A percentile compares a stretch with the other conserved stretches of the same genome.
These are phyloP conservation scores for Ambispora gerdemannii DNA, from an alignment of 192 early-diverging fungal species.

Conservation along the genomic window DNA sequence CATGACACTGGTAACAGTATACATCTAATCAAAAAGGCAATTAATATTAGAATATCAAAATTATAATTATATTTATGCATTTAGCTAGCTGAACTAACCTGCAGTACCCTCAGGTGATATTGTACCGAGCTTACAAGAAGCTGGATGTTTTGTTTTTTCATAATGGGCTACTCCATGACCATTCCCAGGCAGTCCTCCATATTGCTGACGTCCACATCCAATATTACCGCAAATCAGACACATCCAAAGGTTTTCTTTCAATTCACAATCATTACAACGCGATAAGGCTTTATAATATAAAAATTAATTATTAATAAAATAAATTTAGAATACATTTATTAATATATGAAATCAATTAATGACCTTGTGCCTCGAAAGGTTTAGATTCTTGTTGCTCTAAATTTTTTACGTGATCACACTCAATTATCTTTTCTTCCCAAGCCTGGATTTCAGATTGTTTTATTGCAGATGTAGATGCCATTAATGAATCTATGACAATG, in stretches of 20 bases:
- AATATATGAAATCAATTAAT: not conserved
- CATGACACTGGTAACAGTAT: constrained; percentile 83
- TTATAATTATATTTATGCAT: constrained; percentile 9
- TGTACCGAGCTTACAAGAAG: constrained; percentile 90
- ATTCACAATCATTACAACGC: constrained; percentile 78
- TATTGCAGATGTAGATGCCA: constrained; percentile 75
- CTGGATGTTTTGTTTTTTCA: constrained; percentile 74
- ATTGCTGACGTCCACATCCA: constrained; percentile 92
- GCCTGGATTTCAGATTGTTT: constrained; percentile 87
- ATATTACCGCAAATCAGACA: constrained; percentile 91
- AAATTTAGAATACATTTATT: not conserved
- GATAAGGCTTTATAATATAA: constrained; percentile 46
- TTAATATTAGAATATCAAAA: not conserved
- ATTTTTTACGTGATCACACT: constrained; percentile 76
- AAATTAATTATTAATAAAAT: constrained; percentile 21
- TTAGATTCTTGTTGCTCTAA: constrained; percentile 63
- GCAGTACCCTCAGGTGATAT: constrained; percentile 97
- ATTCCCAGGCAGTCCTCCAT: constrained; percentile 89
- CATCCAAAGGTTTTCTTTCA: constrained; percentile 93
- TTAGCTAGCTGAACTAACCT: constrained; percentile 43
- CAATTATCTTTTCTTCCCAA: constrained; percentile 83
- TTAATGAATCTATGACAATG: constrained; percentile 62
- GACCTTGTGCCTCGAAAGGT: constrained; percentile 45
- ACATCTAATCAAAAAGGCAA: constrained; percentile 52
- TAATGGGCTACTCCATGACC: constrained; percentile 88